phyloP scores from a whole-genome alignment of 1,284 basidiomycete genomes.

The Ustilago hordei region DNA sequence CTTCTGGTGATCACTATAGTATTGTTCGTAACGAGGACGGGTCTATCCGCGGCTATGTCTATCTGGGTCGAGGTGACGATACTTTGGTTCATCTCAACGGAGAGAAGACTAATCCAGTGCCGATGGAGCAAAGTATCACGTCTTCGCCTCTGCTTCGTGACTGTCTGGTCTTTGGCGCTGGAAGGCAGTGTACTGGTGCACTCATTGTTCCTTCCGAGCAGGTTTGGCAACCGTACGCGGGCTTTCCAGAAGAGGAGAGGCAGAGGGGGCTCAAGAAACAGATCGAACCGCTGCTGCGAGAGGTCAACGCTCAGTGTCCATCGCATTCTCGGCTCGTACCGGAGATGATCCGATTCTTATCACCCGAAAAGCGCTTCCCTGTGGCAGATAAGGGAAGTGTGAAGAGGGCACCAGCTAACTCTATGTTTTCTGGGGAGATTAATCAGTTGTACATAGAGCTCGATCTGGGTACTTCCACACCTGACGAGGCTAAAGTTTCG shows the following conservation, averaged over 20 bases:
- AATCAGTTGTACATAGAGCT: constrained; percentile 40
- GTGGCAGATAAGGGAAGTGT: constrained; percentile 45
- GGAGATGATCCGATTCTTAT: constrained; percentile 44
- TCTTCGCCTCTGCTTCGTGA: constrained; percentile 70
- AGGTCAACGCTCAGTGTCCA: constrained; percentile 38
- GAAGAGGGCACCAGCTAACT: constrained; percentile 33
- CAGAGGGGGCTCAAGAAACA: constrained; percentile 35
- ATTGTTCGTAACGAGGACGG: constrained; percentile 70
- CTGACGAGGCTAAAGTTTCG: constrained; percentile 20
- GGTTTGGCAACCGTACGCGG: constrained; percentile 66
- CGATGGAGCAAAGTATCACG: constrained; percentile 50
- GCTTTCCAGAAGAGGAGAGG: constrained; percentile 15
- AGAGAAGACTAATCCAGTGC: constrained; percentile 58
- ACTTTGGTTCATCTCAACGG: constrained; percentile 72
- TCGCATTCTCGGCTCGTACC: constrained; percentile 43
- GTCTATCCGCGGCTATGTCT: constrained; percentile 73
- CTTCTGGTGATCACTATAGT: constrained; percentile 75
- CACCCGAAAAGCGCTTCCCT: constrained; percentile 19
- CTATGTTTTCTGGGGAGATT: constrained; percentile 27
- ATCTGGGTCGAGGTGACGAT: constrained; percentile 76
- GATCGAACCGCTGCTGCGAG: constrained; percentile 29
- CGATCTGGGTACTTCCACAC: constrained; percentile 33
- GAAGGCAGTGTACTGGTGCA: constrained; percentile 74
- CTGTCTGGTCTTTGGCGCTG: constrained; percentile 76
- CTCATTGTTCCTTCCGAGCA: constrained; percentile 75